These are phyloP conservation scores for Populus tomentosa DNA, from an alignment of 441 rosid species.

Conservation along the genomic window DNA sequence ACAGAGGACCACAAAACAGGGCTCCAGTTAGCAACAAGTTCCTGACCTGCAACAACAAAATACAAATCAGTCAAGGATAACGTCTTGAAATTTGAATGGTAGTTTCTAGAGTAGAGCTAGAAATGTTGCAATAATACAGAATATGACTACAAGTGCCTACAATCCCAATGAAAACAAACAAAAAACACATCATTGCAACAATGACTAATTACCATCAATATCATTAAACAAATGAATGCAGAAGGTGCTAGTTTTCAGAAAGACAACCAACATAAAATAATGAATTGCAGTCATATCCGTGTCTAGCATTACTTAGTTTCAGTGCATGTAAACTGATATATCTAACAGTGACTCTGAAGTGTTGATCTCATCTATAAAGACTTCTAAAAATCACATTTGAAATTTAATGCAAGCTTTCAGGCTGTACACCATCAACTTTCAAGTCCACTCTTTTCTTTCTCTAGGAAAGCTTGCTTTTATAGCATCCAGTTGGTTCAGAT, in stretches of 20 bases:
- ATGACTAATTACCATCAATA: not conserved
- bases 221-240: not conserved
- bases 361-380: not conserved
- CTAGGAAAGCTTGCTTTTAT: not conserved
- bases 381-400: not conserved
- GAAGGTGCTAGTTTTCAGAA: not conserved
- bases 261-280: not conserved
- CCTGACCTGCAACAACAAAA: conserved; percentile 48
- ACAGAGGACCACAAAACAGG: conserved; percentile 73
- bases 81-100: not conserved
- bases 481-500: not conserved
- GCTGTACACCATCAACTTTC: not conserved
- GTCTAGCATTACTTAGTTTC: not conserved
- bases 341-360: not conserved
- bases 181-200: not conserved
- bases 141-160: not conserved
- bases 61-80: not conserved
- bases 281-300: not conserved
- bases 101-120: not conserved
- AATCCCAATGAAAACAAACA: not conserved
- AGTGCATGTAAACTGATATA: not conserved
- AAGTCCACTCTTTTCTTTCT: not conserved
- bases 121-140: not conserved
- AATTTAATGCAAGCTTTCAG: not conserved
- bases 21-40: conserved; percentile 64